These are phyloP conservation scores for Arthromyces matolae DNA, from an alignment of 768 basidiomycete species.

Conservation along the genomic window DNA sequence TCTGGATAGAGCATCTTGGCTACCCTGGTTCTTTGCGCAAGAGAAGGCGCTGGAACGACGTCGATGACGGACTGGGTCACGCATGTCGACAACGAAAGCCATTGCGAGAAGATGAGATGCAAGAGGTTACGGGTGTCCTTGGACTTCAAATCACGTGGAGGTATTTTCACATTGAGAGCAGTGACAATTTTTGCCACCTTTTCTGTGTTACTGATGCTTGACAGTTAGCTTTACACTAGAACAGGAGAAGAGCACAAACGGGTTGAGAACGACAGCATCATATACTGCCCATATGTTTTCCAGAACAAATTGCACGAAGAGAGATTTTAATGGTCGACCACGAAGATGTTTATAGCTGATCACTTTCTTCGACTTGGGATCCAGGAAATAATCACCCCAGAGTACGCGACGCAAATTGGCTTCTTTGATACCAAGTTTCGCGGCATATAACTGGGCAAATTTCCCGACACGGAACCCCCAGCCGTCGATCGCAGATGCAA, in stretches of 20 bases:
- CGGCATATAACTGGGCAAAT: constrained; percentile 89
- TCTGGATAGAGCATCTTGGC: constrained; percentile 92
- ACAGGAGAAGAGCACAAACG: constrained; percentile 53
- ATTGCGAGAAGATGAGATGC: constrained; percentile 86
- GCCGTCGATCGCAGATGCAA: constrained; percentile 92
- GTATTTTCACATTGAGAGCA: constrained; percentile 77
- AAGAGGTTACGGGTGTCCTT: constrained; percentile 87
- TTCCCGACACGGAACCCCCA: constrained; percentile 96
- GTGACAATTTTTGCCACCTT: constrained; percentile 86
- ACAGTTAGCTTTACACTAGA: constrained; percentile 14
- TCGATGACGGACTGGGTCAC: constrained; percentile 92
- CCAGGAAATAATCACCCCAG: constrained; percentile 97
- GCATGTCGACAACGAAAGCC: constrained; percentile 91
- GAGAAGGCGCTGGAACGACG: constrained; percentile 82
- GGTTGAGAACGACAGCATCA: constrained; percentile 81
- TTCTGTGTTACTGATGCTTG: constrained; percentile 67
- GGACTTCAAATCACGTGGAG: constrained; percentile 84
- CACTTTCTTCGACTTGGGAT: constrained; percentile 92
- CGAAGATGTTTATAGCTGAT: constrained; percentile 87
- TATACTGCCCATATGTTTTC: constrained; percentile 98
- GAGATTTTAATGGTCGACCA: constrained; percentile 84
- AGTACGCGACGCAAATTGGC: constrained; percentile 78
- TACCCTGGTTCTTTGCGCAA: constrained; percentile 78
- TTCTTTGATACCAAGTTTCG: constrained; percentile 89
- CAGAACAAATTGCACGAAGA: constrained; percentile 95